These are phyloP conservation scores for Pseudohalonectria lignicola DNA, from an alignment of 2,329 filamentous ascomycete species.

Conservation along the genomic window DNA sequence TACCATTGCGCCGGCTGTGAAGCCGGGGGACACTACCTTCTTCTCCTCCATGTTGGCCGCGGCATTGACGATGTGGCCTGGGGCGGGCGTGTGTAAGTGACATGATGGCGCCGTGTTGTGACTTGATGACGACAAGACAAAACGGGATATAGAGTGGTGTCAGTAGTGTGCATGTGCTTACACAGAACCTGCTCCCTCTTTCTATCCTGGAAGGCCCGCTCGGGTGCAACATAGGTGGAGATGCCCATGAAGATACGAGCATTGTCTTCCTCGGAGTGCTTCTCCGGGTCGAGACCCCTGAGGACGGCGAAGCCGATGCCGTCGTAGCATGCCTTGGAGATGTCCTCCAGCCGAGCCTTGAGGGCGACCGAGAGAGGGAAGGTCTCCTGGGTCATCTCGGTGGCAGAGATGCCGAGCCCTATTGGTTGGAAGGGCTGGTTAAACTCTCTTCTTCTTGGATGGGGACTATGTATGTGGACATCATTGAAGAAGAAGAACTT, in stretches of 20 bases:
- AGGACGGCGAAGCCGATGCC: conserved; percentile 51
- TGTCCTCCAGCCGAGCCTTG: conserved; percentile 31
- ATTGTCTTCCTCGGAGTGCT: conserved; percentile 43
- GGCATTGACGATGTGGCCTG: neutral
- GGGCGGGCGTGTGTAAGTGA: too few relatives aligned
- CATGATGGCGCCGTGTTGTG: too few relatives aligned
- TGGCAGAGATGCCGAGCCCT: conserved; percentile 19
- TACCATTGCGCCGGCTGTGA: neutral
- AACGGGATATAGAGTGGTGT: too few relatives aligned
- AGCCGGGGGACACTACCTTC: neutral
- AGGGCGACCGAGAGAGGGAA: conserved; percentile 42
- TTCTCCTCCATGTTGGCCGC: neutral
- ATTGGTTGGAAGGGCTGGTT: neutral
- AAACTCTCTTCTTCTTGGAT: conserved; percentile 1
- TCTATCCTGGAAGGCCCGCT: conserved; percentile 38
- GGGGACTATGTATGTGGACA: neutral
- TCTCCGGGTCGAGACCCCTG: conserved; percentile 42
- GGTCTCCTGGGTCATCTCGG: conserved; percentile 32
- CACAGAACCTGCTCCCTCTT: neutral
- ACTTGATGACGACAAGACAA: too few relatives aligned
- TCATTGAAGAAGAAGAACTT: too few relatives aligned
- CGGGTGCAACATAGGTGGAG: conserved; percentile 42
- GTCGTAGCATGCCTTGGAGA: conserved; percentile 42
- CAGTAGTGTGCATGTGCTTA: too few relatives aligned
- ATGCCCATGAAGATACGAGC: conserved; percentile 48